These are phyloP conservation scores for Verticillium albo-atrum DNA, from an alignment of 2,329 filamentous ascomycete species.

Conservation along the genomic window DNA sequence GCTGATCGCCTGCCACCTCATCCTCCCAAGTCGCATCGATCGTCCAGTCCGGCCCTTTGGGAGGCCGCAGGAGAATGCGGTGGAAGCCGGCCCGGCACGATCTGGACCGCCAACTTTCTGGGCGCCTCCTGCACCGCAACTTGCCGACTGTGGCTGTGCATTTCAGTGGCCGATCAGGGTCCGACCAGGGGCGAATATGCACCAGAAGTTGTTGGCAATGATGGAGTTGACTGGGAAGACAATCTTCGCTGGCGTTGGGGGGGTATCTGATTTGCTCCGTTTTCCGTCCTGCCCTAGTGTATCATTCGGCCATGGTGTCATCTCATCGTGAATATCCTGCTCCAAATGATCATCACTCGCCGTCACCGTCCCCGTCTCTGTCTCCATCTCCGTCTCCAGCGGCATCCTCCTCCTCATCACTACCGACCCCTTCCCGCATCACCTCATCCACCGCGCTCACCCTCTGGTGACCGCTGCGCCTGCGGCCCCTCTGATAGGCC, in stretches of 20 bases:
- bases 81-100: neutral
- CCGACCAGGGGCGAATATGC: neutral
- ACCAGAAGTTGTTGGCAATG: too few relatives aligned
- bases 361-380: conserved; percentile 4
- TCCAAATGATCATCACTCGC: neutral
- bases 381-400: conserved; percentile 5
- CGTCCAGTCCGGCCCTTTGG: neutral
- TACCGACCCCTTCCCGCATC: conserved; percentile 9
- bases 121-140: neutral
- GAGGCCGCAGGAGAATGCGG: neutral
- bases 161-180: neutral
- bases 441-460: conserved; percentile 18
- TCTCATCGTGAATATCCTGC: neutral
- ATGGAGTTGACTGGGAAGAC: neutral
- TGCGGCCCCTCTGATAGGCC: conserved; percentile 39
- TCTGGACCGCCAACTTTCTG: neutral
- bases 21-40: neutral
- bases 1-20: neutral
- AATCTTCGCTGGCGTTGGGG: neutral
- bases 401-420: neutral
- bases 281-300: neutral
- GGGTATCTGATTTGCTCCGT: neutral
- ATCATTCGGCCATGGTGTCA: neutral
- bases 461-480: conserved; percentile 21
- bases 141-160: neutral